These are phyloP conservation scores for Silene noctiflora DNA, from an alignment of 179 eudicot species.

Conservation along the genomic window DNA sequence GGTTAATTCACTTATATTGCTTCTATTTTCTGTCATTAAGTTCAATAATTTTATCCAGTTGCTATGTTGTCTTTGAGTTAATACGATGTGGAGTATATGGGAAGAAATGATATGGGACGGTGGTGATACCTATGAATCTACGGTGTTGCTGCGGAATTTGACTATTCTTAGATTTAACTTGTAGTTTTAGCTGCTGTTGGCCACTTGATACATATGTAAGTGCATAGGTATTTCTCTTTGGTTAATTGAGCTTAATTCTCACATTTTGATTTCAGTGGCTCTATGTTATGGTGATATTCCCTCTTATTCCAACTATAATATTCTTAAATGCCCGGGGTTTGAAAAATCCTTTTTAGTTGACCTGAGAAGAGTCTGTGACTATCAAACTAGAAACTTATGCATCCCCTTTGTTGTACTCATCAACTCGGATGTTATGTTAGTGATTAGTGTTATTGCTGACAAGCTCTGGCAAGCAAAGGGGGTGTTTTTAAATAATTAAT, in stretches of 20 bases:
- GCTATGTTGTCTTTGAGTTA: neutral
- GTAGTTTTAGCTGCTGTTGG: neutral
- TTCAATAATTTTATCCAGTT: neutral
- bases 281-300: neutral
- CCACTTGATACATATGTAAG: neutral
- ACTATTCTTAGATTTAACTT: neutral
- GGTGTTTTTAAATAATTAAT: neutral
- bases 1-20: constrained; percentile 36
- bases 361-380: neutral
- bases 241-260: neutral
- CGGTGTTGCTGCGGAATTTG: neutral
- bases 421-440: neutral
- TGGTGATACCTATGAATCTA: neutral
- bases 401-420: neutral
- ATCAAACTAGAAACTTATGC: neutral
- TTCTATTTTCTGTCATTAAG: neutral
- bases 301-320: neutral
- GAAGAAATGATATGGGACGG: neutral
- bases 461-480: neutral
- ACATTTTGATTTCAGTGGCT: neutral
- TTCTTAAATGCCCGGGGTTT: neutral
- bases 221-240: neutral
- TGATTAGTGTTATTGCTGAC: neutral
- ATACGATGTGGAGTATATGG: neutral
- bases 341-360: neutral